phyloP scores from a whole-genome alignment of 352 stramenopile species.

The Phytophthora crassamura region DNA sequence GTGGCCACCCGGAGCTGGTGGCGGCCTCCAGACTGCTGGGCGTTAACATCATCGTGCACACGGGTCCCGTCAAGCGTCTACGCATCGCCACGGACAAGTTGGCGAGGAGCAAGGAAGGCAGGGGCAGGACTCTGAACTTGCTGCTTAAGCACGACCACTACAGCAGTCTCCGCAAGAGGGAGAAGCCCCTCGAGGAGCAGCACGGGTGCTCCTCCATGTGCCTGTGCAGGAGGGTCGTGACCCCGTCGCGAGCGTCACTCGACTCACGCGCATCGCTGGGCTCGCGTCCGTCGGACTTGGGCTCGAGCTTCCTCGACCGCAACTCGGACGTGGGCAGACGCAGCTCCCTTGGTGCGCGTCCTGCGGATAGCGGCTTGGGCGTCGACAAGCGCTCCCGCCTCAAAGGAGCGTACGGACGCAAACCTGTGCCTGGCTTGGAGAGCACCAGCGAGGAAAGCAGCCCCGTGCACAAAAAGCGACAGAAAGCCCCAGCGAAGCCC shows the following conservation, averaged over 20 bases:
- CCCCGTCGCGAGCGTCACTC: constrained; percentile 34
- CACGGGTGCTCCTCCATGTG: constrained; percentile 41
- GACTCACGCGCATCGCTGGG: constrained; percentile 28
- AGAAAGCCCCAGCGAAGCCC: constrained; percentile 13
- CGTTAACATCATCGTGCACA: constrained; percentile 68
- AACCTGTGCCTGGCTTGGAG: constrained; percentile 25
- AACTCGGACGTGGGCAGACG: constrained; percentile 21
- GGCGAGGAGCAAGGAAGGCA: constrained; percentile 34
- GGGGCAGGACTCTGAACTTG: constrained; percentile 48
- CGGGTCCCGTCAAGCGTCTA: constrained; percentile 54
- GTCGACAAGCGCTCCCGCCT: constrained; percentile 27
- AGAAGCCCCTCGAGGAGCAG: constrained; percentile 27
- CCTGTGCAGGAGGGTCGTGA: constrained; percentile 37
- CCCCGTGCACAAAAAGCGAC: constrained; percentile 23
- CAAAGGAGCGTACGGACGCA: constrained; percentile 31
- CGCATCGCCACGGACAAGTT: constrained; percentile 53
- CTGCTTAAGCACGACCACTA: constrained; percentile 63
- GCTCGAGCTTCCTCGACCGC: constrained; percentile 22
- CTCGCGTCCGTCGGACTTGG: constrained; percentile 27
- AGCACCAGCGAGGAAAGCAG: constrained; percentile 12
- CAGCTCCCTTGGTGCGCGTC: constrained; percentile 28
- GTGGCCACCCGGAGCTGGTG: constrained; percentile 68
- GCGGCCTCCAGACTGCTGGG: constrained; percentile 62
- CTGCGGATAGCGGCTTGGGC: constrained; percentile 11
- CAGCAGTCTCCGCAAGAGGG: constrained; percentile 49